Evolutionary conservation across 176 grass and related monocot species (phyloP), one percentile per base, ranked within the genome.

Genomic region (Avena sativa): DNA sequence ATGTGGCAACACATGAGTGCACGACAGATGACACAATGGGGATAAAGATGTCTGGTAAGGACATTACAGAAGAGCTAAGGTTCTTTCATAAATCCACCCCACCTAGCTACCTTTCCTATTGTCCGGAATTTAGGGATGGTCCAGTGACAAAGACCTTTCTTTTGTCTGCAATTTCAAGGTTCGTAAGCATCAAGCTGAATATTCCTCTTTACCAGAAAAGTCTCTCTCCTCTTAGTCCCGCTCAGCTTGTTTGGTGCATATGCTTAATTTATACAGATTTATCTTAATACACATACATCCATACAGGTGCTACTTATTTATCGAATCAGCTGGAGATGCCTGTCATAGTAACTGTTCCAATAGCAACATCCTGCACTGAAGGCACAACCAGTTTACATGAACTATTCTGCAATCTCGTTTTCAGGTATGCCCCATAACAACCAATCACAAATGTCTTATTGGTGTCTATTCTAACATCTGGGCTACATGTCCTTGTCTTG

Each of bases 51-150:
- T 86, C 36, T 19, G 52, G 19, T 67, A 52, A 81, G 76, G 74
- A 83, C 74, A 94, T 60, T 66, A 73, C 75, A 74, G 86, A 94
- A 46, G 78, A 81, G 76, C 58, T 84, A 88, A 74, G 30, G 87
- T 93, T 85, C 89, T 95, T 95, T 25, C 40, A 43, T 43, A 78
- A 69, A 62, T 81, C 53, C 67, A 84, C 34, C 79, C 19, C 14
- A 23, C 79, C 48, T 88, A 43, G 79, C 50, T 83, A 51, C 44
- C 50, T 83, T 93, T 83, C 26, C n/a, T 91, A 47, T 76, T 88
- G 78, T 88, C 73, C 13, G 6, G 71, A 92, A 76, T 88, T 75
- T 84, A 87, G 89, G 75, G 48, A 67, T 93, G 80, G 69, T 56
- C 81, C 87, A 74, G 71, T 81, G 84, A 87, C 40, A 91, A 21